Evolutionary conservation across 805 yeast genomes (phyloP).

Genomic region (Candida sakaeoensis): DNA sequence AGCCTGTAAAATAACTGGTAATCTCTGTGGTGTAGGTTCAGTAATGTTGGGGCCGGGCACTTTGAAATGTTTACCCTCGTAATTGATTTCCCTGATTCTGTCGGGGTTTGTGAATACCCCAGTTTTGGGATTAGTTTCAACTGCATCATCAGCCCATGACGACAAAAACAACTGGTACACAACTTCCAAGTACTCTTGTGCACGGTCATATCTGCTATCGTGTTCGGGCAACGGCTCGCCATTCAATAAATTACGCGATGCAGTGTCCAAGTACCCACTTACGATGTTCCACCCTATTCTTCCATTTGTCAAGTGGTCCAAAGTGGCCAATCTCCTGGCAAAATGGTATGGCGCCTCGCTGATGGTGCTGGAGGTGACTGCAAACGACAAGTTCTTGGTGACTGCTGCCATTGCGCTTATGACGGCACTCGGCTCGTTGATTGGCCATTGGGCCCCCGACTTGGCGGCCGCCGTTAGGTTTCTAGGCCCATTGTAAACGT

Average conservation of each 20-base stretch:
- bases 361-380: conserved; percentile 40
- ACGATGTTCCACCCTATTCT: conserved; percentile 48
- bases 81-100: conserved; percentile 38
- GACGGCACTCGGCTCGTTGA: conserved; percentile 34
- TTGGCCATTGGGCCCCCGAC: conserved; percentile 33
- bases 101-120: conserved; percentile 37
- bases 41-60: conserved; percentile 44
- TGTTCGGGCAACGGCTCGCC: conserved; percentile 36
- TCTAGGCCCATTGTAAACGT: conserved; percentile 38
- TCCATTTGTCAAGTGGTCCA: conserved; percentile 42
- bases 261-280: conserved; percentile 40
- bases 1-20: conserved; percentile 44
- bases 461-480: conserved; percentile 34
- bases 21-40: conserved; percentile 37
- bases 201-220: conserved; percentile 37
- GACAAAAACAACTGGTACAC: conserved; percentile 36
- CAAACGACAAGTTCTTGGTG: conserved; percentile 38
- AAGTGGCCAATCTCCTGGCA: conserved; percentile 41
- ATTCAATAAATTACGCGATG: conserved; percentile 36
- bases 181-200: conserved; percentile 41
- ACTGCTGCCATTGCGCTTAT: conserved; percentile 44
- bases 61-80: conserved; percentile 37
- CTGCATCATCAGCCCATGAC: conserved; percentile 45
- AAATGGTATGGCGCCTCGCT: conserved; percentile 42
- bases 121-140: conserved; percentile 20